These are phyloP conservation scores for Kazachstania kunashirensis DNA, from an alignment of 805 yeast genomes.

Conservation along the genomic window DNA sequence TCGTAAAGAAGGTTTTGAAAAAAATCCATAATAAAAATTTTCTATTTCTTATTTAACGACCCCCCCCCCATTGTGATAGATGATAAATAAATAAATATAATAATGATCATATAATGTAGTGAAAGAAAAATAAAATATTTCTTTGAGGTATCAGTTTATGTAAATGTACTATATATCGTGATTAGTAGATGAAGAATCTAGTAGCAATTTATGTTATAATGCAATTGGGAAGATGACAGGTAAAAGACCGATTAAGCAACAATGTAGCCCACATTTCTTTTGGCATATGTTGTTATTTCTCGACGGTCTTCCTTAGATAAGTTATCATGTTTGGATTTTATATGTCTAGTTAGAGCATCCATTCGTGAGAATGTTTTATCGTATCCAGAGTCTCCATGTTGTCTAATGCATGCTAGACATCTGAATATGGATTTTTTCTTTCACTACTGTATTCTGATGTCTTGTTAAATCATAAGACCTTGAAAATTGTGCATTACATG, in stretches of 20 bases:
- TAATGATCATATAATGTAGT: background rate
- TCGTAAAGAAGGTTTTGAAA: constrained; percentile 58
- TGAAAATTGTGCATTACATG: constrained; percentile 48
- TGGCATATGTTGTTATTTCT: constrained; percentile 62
- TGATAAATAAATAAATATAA: background rate
- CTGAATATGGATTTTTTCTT: constrained; percentile 71
- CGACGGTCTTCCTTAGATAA: constrained; percentile 45
- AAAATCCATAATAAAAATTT: constrained; percentile 19
- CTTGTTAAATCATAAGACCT: constrained; percentile 89
- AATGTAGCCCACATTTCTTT: constrained; percentile 57
- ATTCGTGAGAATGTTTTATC: constrained; percentile 82
- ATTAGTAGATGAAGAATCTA: too few relatives aligned
- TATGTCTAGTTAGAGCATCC: constrained; percentile 89
- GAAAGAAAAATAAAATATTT: too few relatives aligned
- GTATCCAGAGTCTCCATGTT: constrained; percentile 32
- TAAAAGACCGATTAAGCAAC: too few relatives aligned
- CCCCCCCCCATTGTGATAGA: background rate
- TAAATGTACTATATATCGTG: too few relatives aligned
- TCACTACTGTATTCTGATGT: constrained; percentile 93
- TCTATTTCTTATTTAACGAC: background rate
- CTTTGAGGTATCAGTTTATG: too few relatives aligned
- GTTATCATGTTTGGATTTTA: constrained; percentile 74
- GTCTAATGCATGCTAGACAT: constrained; percentile 66
- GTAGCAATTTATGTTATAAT: too few relatives aligned
- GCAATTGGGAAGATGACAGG: too few relatives aligned